Evolutionary conservation across 208 protist species (phyloP), one percentile per base, ranked within the genome.

Genomic region (Eutreptiella sp.): DNA sequence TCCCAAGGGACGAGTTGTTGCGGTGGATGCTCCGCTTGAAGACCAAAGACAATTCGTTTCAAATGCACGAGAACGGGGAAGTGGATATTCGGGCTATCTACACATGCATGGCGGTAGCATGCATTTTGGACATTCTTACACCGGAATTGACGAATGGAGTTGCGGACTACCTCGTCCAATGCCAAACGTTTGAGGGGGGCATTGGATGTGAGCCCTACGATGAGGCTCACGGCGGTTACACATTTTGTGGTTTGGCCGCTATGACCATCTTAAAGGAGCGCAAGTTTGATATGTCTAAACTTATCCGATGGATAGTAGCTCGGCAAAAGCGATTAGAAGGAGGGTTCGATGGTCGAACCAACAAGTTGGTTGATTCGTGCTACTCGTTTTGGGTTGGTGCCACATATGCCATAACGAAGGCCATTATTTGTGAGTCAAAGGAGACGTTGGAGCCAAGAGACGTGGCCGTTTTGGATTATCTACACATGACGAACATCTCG

Each of bases 321-420:
- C 81, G 87, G 23, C 90, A 95, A 68, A 59, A 78, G 23, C 60
- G 46, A 27, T 83, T 72, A 31, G 81, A 89, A 52, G 88, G 88
- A 45, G 93, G 92, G 3, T 97, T 96, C 50, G 83, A 86, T 53
- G 95, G 95, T 4, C 70, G 95, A 19, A 95, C 88, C 4, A 96
- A 97, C 72, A 98, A 98, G 74, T 75, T 94, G n/a, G 83, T 93
- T 1, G 95, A 98, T 71, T 86, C 88, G 5, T 98, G 95, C 72
- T 98, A 98, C 75, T 89, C 84, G 3, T 92, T 94, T 52, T 98
- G 95, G 94, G 68, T 97, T 3, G 95, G 95, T 24, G 67, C 79
- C 0, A 76, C 81, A 1, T 78, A 86, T 54, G 82, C 80, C 19
- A 46, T 89, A 48, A n/a, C n/a, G n/a, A n/a, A n/a, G n/a, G n/a